These are phyloP conservation scores for Fraxinus quadrangulata DNA, from an alignment of 257 asterid genomes.

Conservation along the genomic window DNA sequence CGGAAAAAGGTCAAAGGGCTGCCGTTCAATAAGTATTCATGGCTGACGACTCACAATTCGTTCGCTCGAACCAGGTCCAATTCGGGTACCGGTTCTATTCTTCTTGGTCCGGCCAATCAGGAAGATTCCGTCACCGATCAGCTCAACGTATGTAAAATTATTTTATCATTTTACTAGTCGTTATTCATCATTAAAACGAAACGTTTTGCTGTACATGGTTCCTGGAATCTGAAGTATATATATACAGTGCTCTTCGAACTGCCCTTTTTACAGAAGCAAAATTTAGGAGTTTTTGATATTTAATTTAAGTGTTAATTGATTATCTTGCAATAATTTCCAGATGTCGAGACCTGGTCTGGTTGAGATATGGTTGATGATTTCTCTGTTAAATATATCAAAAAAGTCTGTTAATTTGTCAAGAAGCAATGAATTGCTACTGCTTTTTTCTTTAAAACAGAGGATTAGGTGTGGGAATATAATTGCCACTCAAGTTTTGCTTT, in stretches of 20 bases:
- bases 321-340: background rate
- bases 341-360: background rate
- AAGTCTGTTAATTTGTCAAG: background rate
- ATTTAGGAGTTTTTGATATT: background rate
- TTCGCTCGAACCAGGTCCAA: constrained; percentile 39
- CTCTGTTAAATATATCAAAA: too few relatives aligned
- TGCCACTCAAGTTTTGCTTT: constrained; percentile 17
- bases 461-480: background rate
- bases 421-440: background rate
- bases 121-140: constrained; percentile 49
- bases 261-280: background rate
- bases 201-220: background rate
- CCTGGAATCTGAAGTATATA: background rate
- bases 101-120: constrained; percentile 46
- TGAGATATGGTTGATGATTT: background rate
- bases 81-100: constrained; percentile 42
- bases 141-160: constrained; percentile 30
- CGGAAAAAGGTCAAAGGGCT: constrained; percentile 35
- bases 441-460: background rate
- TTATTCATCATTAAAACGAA: background rate
- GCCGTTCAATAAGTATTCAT: constrained; percentile 49
- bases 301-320: background rate
- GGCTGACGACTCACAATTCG: constrained; percentile 54
- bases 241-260: background rate
- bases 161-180: background rate